A percentile compares a stretch with the other conserved stretches of the same genome.
Evolutionary conservation across 768 basidiomycete species (phyloP).

Genomic region (Tricholomella constricta): DNA sequence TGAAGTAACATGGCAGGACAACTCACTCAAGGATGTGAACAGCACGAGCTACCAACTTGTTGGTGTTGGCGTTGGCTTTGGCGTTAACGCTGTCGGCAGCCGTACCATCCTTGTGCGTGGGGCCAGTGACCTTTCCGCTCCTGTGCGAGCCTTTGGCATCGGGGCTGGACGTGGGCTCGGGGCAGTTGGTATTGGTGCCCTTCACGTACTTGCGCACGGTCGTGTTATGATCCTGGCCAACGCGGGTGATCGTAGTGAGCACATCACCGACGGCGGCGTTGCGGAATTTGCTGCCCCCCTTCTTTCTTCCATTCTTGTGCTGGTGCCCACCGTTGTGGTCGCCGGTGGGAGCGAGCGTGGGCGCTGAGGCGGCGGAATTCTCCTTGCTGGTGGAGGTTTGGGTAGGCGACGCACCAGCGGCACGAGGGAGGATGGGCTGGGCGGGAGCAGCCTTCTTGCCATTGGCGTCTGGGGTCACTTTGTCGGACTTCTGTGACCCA

Average conservation of each 20-base stretch:
- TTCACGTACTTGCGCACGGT: neutral
- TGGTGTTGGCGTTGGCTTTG: neutral
- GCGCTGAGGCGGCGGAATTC: constrained; percentile 7
- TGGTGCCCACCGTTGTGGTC: neutral
- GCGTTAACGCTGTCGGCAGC: neutral
- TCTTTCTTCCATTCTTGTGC: too few relatives aligned
- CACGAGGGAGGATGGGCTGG: neutral
- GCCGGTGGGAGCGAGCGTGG: constrained; percentile 13
- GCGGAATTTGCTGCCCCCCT: neutral
- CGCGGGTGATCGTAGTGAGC: neutral
- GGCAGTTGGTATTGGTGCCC: neutral
- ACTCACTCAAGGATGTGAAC: constrained; percentile 9
- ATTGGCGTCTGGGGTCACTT: neutral
- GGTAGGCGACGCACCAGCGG: constrained; percentile 14
- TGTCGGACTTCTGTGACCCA: too few relatives aligned
- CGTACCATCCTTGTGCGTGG: neutral
- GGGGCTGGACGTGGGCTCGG: neutral
- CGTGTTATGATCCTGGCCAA: neutral
- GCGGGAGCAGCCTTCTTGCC: neutral
- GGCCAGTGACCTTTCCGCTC: neutral
- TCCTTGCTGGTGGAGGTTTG: constrained; percentile 1
- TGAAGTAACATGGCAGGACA: neutral
- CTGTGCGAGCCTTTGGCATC: neutral
- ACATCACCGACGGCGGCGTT: neutral
- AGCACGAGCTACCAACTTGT: neutral